phyloP scores from a whole-genome alignment of 2,329 filamentous ascomycete genomes.

The Fusarium mundagurra region DNA sequence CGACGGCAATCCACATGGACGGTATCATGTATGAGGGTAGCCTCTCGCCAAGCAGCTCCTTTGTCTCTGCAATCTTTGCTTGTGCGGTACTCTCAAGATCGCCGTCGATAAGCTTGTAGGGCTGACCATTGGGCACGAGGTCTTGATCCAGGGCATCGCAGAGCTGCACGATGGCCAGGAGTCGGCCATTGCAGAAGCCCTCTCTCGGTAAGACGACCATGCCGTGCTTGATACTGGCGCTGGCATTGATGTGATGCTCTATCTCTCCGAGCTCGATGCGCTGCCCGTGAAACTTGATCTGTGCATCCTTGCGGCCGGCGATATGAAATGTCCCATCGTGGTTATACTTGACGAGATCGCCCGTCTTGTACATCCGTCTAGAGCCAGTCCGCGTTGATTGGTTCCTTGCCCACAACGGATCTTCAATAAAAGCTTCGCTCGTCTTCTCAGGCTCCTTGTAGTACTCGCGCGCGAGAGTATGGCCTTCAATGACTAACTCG shows the following conservation, averaged over 20 bases:
- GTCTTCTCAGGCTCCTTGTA: conserved; percentile 52
- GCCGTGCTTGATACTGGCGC: conserved; percentile 33
- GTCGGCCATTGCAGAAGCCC: conserved; percentile 27
- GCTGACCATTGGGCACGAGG: conserved; percentile 1
- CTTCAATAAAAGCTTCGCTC: conserved; percentile 42
- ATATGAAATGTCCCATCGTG: conserved; percentile 39
- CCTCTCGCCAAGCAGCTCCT: conserved; percentile 22
- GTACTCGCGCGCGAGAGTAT: conserved; percentile 60
- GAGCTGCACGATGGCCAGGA: conserved; percentile 24
- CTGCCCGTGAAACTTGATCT: conserved; percentile 49
- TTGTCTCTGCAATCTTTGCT: conserved; percentile 11
- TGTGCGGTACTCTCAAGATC: not conserved
- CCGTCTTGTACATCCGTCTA: conserved; percentile 36
- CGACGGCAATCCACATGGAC: conserved; percentile 31
- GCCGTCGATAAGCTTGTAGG: conserved; percentile 21
- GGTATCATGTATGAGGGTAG: conserved; percentile 38
- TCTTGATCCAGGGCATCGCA: conserved; percentile 6
- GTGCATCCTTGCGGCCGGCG: conserved; percentile 42
- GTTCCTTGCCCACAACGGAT: conserved; percentile 17
- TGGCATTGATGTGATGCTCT: conserved; percentile 42
- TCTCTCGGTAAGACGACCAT: conserved; percentile 29
- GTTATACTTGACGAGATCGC: conserved; percentile 42
- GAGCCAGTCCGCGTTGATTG: not conserved
- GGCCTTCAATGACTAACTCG: conserved; percentile 50
- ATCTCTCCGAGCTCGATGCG: conserved; percentile 48